Conservation (phyloP, 768 basidiomycete genomes). For the Naematelia aurantialba region DNA sequence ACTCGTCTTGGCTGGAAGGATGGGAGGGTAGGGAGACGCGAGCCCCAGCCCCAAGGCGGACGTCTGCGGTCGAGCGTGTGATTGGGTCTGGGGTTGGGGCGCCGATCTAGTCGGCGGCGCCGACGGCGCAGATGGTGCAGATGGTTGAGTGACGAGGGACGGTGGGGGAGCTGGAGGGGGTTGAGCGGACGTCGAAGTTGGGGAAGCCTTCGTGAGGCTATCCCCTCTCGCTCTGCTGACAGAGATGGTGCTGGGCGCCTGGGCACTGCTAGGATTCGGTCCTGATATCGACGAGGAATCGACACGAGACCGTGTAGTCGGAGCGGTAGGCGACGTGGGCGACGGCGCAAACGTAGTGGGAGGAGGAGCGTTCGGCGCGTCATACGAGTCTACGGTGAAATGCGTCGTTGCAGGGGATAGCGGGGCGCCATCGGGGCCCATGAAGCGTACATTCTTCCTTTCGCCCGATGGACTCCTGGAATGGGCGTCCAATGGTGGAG, state of each 20-base stretch:
- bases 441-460: slow-evolving; percentile 47
- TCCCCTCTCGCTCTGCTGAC: not conserved
- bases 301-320: slow-evolving; percentile 16
- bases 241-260: not conserved
- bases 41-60: slow-evolving; percentile 24
- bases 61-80: slow-evolving; percentile 20
- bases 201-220: not conserved
- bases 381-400: slow-evolving; percentile 40
- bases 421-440: slow-evolving; percentile 49
- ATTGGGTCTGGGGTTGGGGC: too few relatives aligned
- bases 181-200: slow-evolving; percentile 13
- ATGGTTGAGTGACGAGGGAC: slow-evolving; percentile 27
- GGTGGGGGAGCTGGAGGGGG: slow-evolving; percentile 42
- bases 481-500: slow-evolving; percentile 5
- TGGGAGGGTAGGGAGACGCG: slow-evolving; percentile 27
- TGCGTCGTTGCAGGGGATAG: slow-evolving; percentile 42
- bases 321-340: slow-evolving; percentile 31
- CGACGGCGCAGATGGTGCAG: slow-evolving; percentile 24
- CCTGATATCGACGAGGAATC: not conserved
- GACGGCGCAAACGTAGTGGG: slow-evolving; percentile 32
- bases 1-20: slow-evolving; percentile 20
- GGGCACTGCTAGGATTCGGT: not conserved
- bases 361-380: slow-evolving; percentile 40
- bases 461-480: slow-evolving; percentile 18
- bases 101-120: too few relatives aligned